Base-by-base conservation (phyloP, 352 stramenopile species). In the Pythium phragmiticola region DNA sequence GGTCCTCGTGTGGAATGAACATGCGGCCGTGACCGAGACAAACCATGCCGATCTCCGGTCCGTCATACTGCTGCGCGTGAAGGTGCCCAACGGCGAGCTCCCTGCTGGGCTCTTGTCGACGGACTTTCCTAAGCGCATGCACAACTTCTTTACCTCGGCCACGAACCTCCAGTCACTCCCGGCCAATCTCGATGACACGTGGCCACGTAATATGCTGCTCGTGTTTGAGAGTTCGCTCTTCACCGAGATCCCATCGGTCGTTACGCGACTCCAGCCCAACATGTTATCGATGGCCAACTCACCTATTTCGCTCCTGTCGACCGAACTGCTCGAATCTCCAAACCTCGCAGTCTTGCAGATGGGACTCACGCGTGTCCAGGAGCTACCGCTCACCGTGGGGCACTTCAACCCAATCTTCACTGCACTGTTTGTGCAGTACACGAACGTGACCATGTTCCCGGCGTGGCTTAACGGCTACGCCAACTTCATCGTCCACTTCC, bases 151-250 rank as follows among this genome's bases (percentile, higher is more conserved):
- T 13, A 37, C 42, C 11, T 51, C 42, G 17, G 51, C 36, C 2
- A 69, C 63, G 13, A 69, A 69, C 19, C 13, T 69, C 3, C n/a
- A 16, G 1, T 14, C 34, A 13, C 63, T 69, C 3, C 63, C 63
- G 5, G 3, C 41, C 0, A 28, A 65, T 13, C n/a, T 65, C 4
- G 41, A 65, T 16, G 12, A 13, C 2, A 57, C 47, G 17, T 65
- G 55, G 41, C 47, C 42, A 3, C 28, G 11, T 3, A 21, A 34
- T 12, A 51, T 70, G 43, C 17, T 50, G 21, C 16, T 70, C 37
- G 43, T 41, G 2, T 66, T 70, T 4, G 64, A 70, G 49, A 56
- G 16, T 33, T 53, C 64, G 16, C 45, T 26, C 2, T 57, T 70
- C n/a, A 64, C 59, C 2, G 37, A 49, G 21, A 50, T 64, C 14